Percentiles rank a stretch among this genome's conserved stretches.
phyloP scores from a whole-genome alignment of 148 eudicot species.

The Rhododendron kiyosumense region DNA sequence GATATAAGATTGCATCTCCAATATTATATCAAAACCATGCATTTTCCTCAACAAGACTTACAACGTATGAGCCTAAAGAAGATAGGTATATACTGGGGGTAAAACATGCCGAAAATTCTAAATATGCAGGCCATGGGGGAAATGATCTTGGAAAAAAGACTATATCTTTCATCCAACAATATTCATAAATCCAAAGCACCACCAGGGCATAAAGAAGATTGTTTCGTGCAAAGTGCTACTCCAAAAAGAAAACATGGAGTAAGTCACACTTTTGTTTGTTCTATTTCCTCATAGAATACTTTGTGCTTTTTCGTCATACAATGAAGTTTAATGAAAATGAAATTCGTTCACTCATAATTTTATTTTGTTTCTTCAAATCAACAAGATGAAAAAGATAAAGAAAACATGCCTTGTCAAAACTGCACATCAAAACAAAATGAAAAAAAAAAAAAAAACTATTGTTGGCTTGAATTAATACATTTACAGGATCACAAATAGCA shows the following conservation, averaged over 20 bases:
- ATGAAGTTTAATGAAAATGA: background rate
- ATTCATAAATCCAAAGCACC: background rate
- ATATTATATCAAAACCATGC: background rate
- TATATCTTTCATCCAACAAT: background rate
- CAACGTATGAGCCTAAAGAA: background rate
- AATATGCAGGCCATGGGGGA: background rate
- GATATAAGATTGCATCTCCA: background rate
- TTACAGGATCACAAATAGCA: background rate
- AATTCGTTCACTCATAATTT: background rate
- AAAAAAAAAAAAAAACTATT: background rate
- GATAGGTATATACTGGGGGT: background rate
- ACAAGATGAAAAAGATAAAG: background rate
- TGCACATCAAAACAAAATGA: background rate
- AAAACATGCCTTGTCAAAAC: background rate
- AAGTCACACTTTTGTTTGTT: no score
- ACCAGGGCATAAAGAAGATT: background rate
- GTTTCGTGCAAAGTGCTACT: background rate
- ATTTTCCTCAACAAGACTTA: background rate
- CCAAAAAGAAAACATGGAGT: background rate
- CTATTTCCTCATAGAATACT: background rate
- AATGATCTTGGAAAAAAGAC: background rate
- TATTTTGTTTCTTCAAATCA: background rate
- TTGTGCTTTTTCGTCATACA: background rate
- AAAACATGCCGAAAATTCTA: background rate
- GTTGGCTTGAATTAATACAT: background rate